Evolutionary conservation across 202 grass and related monocot species (phyloP).

Genomic region (Thinopyrum obtusiflorum): DNA sequence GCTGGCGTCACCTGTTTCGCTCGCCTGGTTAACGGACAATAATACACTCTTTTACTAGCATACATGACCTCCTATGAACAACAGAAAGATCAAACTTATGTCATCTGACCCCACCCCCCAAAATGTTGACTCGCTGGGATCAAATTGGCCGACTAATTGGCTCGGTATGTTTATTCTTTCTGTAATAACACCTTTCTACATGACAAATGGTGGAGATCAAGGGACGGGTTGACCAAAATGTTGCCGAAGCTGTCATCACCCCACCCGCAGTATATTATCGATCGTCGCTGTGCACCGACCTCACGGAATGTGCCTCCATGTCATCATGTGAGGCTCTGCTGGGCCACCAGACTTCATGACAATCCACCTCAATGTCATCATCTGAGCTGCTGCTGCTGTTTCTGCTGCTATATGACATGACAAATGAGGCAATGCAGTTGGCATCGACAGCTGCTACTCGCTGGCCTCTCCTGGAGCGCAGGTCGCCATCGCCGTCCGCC

Average conservation of each 20-base stretch:
- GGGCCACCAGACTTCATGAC: not conserved
- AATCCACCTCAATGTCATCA: conserved; percentile 21
- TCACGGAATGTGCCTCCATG: conserved; percentile 5
- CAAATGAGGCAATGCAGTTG: too few species aligned
- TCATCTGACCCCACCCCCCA: not conserved
- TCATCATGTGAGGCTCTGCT: not conserved
- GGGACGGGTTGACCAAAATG: not conserved
- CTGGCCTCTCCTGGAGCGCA: too few species aligned
- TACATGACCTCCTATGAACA: not conserved
- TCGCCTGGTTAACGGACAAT: not conserved
- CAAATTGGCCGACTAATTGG: not conserved
- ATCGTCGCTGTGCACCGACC: not conserved
- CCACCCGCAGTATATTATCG: not conserved
- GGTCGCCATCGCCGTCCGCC: too few species aligned
- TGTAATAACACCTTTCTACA: not conserved
- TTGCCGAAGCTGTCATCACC: conserved; percentile 4
- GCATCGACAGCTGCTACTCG: too few species aligned
- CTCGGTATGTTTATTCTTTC: not conserved
- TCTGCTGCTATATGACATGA: not conserved
- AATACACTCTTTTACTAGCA: not conserved
- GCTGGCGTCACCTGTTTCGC: not conserved
- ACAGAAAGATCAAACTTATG: not conserved
- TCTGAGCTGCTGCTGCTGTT: conserved; percentile 7
- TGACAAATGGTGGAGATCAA: not conserved
- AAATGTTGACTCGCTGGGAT: not conserved